phyloP scores from a whole-genome alignment of 2,329 filamentous ascomycete genomes.

The Calonectria naviculata region DNA sequence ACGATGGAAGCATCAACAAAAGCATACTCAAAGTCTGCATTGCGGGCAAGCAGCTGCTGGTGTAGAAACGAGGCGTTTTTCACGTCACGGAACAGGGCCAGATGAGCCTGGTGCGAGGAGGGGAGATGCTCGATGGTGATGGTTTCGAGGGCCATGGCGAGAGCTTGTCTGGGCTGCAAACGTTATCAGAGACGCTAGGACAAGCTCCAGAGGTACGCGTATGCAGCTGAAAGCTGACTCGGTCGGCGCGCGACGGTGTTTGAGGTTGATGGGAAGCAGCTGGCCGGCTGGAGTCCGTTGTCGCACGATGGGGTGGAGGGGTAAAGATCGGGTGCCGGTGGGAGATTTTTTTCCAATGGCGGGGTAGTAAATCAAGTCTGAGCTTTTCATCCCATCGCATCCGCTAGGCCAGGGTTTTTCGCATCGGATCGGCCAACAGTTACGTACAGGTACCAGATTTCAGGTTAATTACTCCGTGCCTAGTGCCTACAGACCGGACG shows the following conservation, averaged over 20 bases:
- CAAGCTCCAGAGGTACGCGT: not conserved
- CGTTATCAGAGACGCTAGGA: not conserved
- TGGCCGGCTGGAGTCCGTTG: not conserved
- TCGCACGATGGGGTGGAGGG: slow-evolving; percentile 31
- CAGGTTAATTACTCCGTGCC: not conserved
- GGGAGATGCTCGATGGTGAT: slow-evolving; percentile 83
- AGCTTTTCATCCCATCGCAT: not conserved
- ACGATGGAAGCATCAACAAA: slow-evolving; percentile 89
- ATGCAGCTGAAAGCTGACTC: not conserved
- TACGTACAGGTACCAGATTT: not conserved
- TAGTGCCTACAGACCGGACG: not conserved
- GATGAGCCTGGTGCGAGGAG: slow-evolving; percentile 72
- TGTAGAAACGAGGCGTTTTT: slow-evolving; percentile 83
- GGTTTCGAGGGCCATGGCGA: slow-evolving; percentile 69
- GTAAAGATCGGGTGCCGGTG: slow-evolving; percentile 26
- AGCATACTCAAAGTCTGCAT: slow-evolving; percentile 90
- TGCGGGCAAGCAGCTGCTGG: slow-evolving; percentile 85
- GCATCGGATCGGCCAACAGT: slow-evolving; percentile 3
- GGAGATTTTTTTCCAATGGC: not conserved
- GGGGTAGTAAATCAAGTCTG: slow-evolving; percentile 3
- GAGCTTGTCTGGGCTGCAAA: not conserved
- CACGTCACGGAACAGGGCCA: slow-evolving; percentile 81
- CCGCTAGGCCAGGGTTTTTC: slow-evolving; percentile 26
- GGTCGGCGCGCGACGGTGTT: not conserved
- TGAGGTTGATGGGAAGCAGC: not conserved